Evolutionary conservation across 2,329 filamentous ascomycete species (phyloP), one percentile per base, ranked within the genome.

Genomic region (Ophiostoma novo-ulmi): DNA sequence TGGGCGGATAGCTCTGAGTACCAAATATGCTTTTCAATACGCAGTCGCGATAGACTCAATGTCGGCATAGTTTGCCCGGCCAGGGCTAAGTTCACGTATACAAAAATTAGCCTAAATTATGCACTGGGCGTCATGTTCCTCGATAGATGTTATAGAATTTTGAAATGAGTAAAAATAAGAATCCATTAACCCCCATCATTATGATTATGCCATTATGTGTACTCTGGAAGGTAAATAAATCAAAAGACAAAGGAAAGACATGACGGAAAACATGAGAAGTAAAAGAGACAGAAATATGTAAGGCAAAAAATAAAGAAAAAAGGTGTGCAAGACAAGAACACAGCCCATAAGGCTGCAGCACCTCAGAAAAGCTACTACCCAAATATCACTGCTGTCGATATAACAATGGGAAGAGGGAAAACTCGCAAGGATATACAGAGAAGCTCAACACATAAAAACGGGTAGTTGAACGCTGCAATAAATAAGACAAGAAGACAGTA

Each of bases 171-270:
- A 48, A 35, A 64, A 36, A 64, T 36, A 65, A 41, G 5, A 65
- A 26, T 65, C 63, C 36, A 71, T 71, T 65, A 52, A 4, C 3
- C 36, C 70, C 68, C 70, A 52, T 70, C 65, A 71, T 71, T 63
- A 71, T 41, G 41, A 71, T 70, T 70, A 71, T 68, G 69, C 70
- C 70, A 67, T 68, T 63, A 48, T 63, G 26, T n/a, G 63, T 65
- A n/a, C 36, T 65, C 36, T 55, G 52, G 69, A 63, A 65, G 17
- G 58, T 20, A 66, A 63, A 58, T 38, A 58, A 67, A 61, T 35
- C 38, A 48, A 39, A 52, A 65, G 14, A 52, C 10, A 55, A 48
- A 17, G n/a, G n/a, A 65, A 39, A 65, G 8, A 65, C 20, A 65
- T 39, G 35, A 65, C n/a, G 52, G 52, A n/a, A 31, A 31, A 14